Evolutionary conservation across 805 yeast species (phyloP).

Genomic region (Myxozyma nipponensis): DNA sequence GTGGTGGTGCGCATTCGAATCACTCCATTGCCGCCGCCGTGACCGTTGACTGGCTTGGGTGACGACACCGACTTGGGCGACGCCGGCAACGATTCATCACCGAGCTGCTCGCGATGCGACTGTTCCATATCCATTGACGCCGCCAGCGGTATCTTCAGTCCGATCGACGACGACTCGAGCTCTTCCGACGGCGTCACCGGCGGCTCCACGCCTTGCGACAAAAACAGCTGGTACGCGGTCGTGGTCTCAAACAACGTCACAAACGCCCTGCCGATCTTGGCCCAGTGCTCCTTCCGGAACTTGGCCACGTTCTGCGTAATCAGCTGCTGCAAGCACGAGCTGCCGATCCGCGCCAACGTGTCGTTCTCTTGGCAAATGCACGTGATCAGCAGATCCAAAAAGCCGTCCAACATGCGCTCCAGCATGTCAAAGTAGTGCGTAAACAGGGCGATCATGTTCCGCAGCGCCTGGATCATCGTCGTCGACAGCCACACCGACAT

Average conservation of each 20-base stretch:
- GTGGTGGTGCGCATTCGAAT: not conserved
- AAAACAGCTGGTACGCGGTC: slow-evolving; percentile 77
- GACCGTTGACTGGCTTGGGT: not conserved
- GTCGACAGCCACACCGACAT: slow-evolving; percentile 95
- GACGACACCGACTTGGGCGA: slow-evolving; percentile 1
- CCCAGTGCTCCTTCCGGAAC: slow-evolving; percentile 72
- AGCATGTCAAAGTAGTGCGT: slow-evolving; percentile 76
- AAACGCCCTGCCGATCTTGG: slow-evolving; percentile 59
- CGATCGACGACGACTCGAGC: slow-evolving; percentile 2
- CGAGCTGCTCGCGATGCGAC: slow-evolving; percentile 20
- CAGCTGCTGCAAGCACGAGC: slow-evolving; percentile 78
- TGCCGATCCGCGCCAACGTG: slow-evolving; percentile 91
- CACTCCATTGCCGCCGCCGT: not conserved
- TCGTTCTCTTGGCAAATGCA: slow-evolving; percentile 97
- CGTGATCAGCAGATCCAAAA: slow-evolving; percentile 68
- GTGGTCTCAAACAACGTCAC: slow-evolving; percentile 70
- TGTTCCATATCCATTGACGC: slow-evolving; percentile 16
- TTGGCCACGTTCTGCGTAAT: slow-evolving; percentile 68
- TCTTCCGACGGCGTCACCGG: slow-evolving; percentile 23
- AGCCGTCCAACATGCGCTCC: slow-evolving; percentile 70
- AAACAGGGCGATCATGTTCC: slow-evolving; percentile 79
- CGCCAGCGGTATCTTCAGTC: slow-evolving; percentile 16
- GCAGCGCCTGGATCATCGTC: slow-evolving; percentile 89
- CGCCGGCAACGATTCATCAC: slow-evolving; percentile 11
- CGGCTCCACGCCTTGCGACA: slow-evolving; percentile 47